Evolutionary conservation across 2,329 filamentous ascomycete genomes (phyloP).

Genomic region (Cercospora brassicicola): DNA sequence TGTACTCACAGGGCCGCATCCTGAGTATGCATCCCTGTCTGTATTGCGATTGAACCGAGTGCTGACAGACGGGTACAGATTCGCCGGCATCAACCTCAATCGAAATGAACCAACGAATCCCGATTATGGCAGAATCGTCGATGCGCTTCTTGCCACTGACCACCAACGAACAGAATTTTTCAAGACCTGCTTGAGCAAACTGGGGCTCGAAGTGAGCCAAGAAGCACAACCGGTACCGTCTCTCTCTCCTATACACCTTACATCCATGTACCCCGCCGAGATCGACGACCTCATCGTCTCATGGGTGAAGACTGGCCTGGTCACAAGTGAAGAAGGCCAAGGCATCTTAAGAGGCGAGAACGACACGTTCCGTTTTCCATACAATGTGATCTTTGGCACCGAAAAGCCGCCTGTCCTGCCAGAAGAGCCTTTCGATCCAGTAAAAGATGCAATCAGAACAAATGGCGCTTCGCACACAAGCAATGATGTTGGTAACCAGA

Average conservation of each 20-base stretch:
- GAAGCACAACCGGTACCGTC: slow-evolving; percentile 70
- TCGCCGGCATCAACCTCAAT: slow-evolving; percentile 75
- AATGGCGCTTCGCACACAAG: slow-evolving; percentile 4
- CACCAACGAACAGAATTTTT: slow-evolving; percentile 70
- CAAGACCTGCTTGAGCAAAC: slow-evolving; percentile 73
- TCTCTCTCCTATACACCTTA: slow-evolving; percentile 80
- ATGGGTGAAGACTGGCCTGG: slow-evolving; percentile 65
- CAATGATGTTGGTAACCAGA: slow-evolving; percentile 32
- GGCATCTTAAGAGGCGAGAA: slow-evolving; percentile 77
- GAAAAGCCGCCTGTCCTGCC: neutral
- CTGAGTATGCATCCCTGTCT: slow-evolving; percentile 65
- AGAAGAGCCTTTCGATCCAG: slow-evolving; percentile 23
- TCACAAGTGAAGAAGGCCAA: slow-evolving; percentile 54
- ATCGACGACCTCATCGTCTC: slow-evolving; percentile 67
- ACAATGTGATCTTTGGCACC: neutral
- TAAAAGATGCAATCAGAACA: slow-evolving; percentile 24
- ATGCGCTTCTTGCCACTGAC: slow-evolving; percentile 68
- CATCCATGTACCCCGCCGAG: slow-evolving; percentile 63
- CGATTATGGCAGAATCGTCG: slow-evolving; percentile 69
- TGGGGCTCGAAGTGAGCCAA: slow-evolving; percentile 76
- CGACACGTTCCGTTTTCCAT: slow-evolving; percentile 64
- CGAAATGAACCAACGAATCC: slow-evolving; percentile 61
- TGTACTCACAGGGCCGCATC: slow-evolving; percentile 83
- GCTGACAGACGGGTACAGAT: slow-evolving; percentile 55
- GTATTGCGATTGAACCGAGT: neutral